Conservation (phyloP, 139 green algal species). For the Ettlia oleoabundans region DNA sequence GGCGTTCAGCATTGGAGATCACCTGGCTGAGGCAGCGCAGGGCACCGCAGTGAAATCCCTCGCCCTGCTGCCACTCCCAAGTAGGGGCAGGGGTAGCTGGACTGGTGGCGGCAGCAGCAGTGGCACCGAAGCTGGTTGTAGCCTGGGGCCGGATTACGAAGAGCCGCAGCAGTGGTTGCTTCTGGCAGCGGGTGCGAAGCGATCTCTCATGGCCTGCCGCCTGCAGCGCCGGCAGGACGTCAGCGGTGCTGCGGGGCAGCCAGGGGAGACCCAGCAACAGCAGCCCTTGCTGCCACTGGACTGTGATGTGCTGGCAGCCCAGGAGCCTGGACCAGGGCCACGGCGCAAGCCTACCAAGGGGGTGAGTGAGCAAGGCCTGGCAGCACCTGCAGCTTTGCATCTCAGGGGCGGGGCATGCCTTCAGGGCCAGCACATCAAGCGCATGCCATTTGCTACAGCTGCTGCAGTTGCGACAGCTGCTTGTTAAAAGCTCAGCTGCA, state of each 20-base stretch:
- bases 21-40: constrained; percentile 16
- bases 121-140: too few relatives aligned
- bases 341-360: neutral
- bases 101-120: constrained; percentile 2
- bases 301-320: constrained; percentile 25
- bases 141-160: too few relatives aligned
- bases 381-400: neutral
- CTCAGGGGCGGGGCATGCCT: neutral
- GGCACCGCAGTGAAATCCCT: constrained; percentile 41
- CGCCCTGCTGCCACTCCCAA: neutral
- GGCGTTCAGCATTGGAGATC: neutral
- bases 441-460: neutral
- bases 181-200: constrained; percentile 37
- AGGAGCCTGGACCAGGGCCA: neutral
- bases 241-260: neutral
- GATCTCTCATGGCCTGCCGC: constrained; percentile 40
- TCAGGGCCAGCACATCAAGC: neutral
- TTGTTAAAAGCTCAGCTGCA: too few relatives aligned
- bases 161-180: constrained; percentile 38
- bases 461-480: too few relatives aligned
- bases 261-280: neutral
- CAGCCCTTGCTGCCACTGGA: neutral
- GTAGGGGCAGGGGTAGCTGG: neutral
- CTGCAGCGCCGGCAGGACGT: neutral
- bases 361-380: neutral